Evolutionary conservation across 129 eudicot species (phyloP), one percentile per base, ranked within the genome.

Genomic region (Oenanthe sinensis): DNA sequence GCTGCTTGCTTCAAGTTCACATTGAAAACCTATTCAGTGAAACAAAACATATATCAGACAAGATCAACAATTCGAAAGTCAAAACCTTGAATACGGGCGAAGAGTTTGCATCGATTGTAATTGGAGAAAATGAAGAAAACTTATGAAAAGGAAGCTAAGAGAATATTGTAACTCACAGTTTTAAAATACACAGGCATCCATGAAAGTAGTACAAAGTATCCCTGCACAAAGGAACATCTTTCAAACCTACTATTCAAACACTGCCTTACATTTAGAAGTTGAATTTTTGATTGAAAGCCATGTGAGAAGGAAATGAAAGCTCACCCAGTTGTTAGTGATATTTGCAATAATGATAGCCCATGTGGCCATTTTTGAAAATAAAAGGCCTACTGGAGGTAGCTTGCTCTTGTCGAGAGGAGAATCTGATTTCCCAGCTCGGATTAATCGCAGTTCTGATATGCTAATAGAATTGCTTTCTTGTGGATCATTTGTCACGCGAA

Each of bases 141-240:
- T 19, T 8, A 43, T 28, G 62, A 72, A 60, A 63, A 4, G 63
- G 17, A 83, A 62, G 67, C 1, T 75, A 4, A 15, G 69, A 68
- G 74, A 48, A 46, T 12, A 77, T 78, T 65, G 46, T 24, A 39
- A 84, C 99, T 90, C 77, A 95, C 99, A 24, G 96, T 95, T 87
- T 95, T 92, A 68, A 95, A 95, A 80, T 95, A 95, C 79, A 95
- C 93, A 37, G 99, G 97, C 99, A 95, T 95, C 99, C 99, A 95
- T n/a, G 99, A 90, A 78, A 95, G 99, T 80, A 92, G 95, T 81
- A 95, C 99, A 79, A 92, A 92, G 90, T 95, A 95, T 73, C 99
- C 99, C 99, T 95, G 96, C 89, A 90, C 48, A 47, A 28, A 47
- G 42, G 12, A 81, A 67, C 42, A 82, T 20, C 69, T 76, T 68